Evolutionary conservation across 257 asterid species (phyloP).

Genomic region (Dorcoceras hygrometricum): DNA sequence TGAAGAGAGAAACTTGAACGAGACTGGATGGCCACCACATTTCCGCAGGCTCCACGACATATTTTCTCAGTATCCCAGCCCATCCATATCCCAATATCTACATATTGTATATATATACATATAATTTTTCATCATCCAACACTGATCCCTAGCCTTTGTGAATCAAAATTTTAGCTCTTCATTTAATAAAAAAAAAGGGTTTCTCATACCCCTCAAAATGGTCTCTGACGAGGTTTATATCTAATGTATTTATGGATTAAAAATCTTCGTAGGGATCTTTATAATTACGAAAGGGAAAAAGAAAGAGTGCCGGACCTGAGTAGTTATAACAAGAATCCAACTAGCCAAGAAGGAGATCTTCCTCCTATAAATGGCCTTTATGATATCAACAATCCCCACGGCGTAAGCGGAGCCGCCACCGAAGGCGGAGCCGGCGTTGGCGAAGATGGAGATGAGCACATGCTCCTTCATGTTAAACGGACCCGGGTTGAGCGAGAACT

Average conservation of each 20-base stretch:
- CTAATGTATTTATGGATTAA: too few species aligned
- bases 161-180: too few species aligned
- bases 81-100: conserved; percentile 65
- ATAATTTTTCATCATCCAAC: too few species aligned
- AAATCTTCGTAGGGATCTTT: too few species aligned
- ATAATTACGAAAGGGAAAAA: neutral
- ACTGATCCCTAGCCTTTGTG: too few species aligned
- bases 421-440: conserved; percentile 55
- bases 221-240: too few species aligned
- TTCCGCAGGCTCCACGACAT: conserved; percentile 57
- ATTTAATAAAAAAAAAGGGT: too few species aligned
- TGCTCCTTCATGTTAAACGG: conserved; percentile 76
- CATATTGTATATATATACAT: too few species aligned
- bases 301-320: conserved; percentile 40
- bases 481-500: conserved; percentile 62
- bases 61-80: conserved; percentile 56
- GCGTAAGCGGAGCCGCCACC: conserved; percentile 65
- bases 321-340: conserved; percentile 55
- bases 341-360: conserved; percentile 47
- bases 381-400: conserved; percentile 47
- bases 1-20: conserved; percentile 64
- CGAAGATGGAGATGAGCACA: conserved; percentile 64
- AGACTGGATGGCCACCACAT: conserved; percentile 67
- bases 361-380: conserved; percentile 55
- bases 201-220: too few species aligned